Evolutionary conservation across 345 rosid species (phyloP).

Genomic region (Syzygium oleosum): DNA sequence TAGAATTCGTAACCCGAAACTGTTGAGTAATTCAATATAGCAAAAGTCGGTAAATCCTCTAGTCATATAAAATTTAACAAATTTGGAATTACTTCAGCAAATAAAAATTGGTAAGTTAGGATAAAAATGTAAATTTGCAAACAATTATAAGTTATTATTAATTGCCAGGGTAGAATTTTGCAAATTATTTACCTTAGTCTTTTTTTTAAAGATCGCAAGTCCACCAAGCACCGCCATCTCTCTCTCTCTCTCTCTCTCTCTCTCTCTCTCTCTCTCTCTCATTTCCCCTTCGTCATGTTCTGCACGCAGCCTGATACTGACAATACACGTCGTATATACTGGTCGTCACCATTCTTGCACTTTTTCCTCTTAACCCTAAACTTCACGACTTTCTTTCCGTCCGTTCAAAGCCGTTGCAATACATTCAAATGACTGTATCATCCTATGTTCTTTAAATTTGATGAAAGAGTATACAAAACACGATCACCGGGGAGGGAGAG

Average conservation of each 20-base stretch:
- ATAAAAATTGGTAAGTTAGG: background rate
- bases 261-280: background rate
- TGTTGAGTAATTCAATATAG: background rate
- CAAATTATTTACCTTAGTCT: background rate
- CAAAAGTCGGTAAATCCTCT: background rate
- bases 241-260: no score
- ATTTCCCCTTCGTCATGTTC: background rate
- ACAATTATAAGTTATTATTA: background rate
- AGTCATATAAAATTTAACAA: background rate
- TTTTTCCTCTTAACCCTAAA: background rate
- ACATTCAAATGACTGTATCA: background rate
- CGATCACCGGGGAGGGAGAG: background rate
- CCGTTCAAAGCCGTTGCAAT: background rate
- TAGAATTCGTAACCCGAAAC: background rate
- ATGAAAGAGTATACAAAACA: background rate
- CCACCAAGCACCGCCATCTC: background rate
- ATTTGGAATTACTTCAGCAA: background rate
- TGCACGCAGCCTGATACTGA: background rate
- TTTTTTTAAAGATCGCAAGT: background rate
- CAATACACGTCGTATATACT: background rate
- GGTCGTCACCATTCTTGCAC: background rate
- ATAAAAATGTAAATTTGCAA: background rate
- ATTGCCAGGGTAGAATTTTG: background rate
- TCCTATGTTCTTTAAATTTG: background rate
- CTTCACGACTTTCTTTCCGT: background rate